Evolutionary conservation across 805 yeast species (phyloP), one percentile per base, ranked within the genome.

Genomic region (Kodamaea laetipori): DNA sequence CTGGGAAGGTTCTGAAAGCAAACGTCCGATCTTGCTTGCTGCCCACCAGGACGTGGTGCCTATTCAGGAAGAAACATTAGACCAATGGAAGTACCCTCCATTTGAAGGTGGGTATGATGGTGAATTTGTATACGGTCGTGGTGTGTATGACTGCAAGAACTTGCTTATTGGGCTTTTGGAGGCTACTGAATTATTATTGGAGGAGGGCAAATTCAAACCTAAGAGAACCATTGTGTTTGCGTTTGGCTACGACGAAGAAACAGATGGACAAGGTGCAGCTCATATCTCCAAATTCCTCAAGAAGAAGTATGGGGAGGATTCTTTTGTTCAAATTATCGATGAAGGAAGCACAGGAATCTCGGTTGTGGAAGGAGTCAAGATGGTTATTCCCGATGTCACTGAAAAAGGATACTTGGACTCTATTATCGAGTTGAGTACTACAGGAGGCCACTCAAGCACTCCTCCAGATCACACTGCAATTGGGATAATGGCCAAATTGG

Each of bases 191-290:
- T 49, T 64, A 8, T 51, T 68, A 11, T 55, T 67, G 37, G 37
- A 50, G 6, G 69, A 63, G 37, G 55, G 49, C 2, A 21, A 6
- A 3, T 75, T 76, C 50, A 39, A 51, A 12, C 80, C 80, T 2
- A 50, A 58, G 41, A 60, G 80, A 52, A 72, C 78, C 0, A 58
- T 75, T 9, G 52, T 75, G 7, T 55, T 73, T n/a, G 73, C 71
- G 0, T 74, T 74, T 52, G 80, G 80, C 1, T 75, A 72, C 43
- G 81, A 76, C 52, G 81, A 76, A 53, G 81, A 76, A 55, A 58
- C 72, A 10, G 54, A 56, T 6, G 80, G 80, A 1, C 39, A 54
- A 0, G 78, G 74, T 2, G 74, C 73, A 3, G 35, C 53, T 25
- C 62, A 56, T 17, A 70, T 73, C 25, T 60, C 64, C 4, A 50